Conservation (phyloP, 805 yeast genomes). For the Candida vaughaniae region DNA sequence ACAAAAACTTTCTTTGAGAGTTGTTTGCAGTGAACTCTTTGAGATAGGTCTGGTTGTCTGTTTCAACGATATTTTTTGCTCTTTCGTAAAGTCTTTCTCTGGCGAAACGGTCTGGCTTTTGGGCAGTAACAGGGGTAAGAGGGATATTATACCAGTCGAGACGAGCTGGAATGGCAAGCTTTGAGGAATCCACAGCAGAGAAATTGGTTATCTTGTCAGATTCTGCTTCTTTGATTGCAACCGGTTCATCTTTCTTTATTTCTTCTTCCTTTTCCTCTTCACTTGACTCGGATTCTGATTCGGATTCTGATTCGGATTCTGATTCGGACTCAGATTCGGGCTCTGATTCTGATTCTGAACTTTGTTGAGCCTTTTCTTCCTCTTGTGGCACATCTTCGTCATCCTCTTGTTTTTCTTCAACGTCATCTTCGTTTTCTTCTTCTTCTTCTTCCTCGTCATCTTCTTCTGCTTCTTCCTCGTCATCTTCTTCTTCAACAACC, state of each 20-base stretch:
- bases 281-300: conserved; percentile 10
- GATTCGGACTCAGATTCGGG: conserved; percentile 22
- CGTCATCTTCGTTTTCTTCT: conserved; percentile 28
- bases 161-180: conserved; percentile 58
- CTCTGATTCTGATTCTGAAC: conserved; percentile 4
- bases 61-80: conserved; percentile 64
- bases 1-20: conserved; percentile 82
- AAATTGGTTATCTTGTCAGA: conserved; percentile 34
- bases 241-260: conserved; percentile 11
- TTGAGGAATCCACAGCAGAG: conserved; percentile 54
- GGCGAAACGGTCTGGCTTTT: conserved; percentile 50
- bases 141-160: conserved; percentile 77
- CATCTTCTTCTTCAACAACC: conserved; percentile 32
- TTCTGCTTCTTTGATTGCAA: conserved; percentile 5
- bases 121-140: conserved; percentile 23
- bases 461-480: conserved; percentile 23
- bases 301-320: conserved; percentile 9
- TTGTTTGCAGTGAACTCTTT: conserved; percentile 72
- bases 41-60: conserved; percentile 68
- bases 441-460: conserved; percentile 40
- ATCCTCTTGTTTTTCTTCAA: conserved; percentile 24
- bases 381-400: conserved; percentile 21
- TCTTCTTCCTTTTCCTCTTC: conserved; percentile 17
- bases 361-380: conserved; percentile 10
- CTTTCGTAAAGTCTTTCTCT: conserved; percentile 60